These are phyloP conservation scores for Agaricus bisporus DNA, from an alignment of 768 basidiomycete genomes.

Conservation along the genomic window DNA sequence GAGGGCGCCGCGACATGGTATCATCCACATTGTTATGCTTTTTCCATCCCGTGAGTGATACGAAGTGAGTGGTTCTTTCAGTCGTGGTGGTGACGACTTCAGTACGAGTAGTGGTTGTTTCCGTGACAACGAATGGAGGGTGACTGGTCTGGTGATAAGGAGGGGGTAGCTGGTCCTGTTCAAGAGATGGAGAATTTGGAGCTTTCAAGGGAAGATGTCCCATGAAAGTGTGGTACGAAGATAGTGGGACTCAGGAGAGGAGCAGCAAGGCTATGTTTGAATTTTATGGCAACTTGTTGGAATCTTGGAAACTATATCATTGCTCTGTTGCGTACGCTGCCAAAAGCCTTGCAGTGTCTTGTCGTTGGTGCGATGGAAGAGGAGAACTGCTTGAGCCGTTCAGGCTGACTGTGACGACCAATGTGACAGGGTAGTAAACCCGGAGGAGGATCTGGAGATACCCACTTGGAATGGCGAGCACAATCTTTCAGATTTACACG, in stretches of 20 bases:
- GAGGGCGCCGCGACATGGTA: slow-evolving; percentile 14
- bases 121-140: slow-evolving; percentile 32
- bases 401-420: slow-evolving; percentile 1
- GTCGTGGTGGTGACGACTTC: slow-evolving; percentile 41
- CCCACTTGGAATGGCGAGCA: too few relatives aligned
- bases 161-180: slow-evolving; percentile 10
- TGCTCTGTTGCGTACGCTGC: not conserved
- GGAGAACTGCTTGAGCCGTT: too few relatives aligned
- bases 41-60: slow-evolving; percentile 62
- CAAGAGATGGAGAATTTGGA: not conserved
- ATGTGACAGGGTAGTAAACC: not conserved
- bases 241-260: not conserved
- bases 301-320: slow-evolving; percentile 5
- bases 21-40: slow-evolving; percentile 35
- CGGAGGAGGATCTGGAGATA: too few relatives aligned
- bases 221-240: slow-evolving; percentile 1
- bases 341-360: too few relatives aligned
- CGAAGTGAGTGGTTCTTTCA: slow-evolving; percentile 52
- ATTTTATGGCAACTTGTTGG: not conserved
- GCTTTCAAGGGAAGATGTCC: slow-evolving; percentile 1
- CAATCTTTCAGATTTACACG: too few relatives aligned
- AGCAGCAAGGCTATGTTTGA: not conserved
- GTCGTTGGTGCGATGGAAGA: not conserved
- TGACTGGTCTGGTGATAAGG: slow-evolving; percentile 14
- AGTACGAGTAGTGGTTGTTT: slow-evolving; percentile 44